Evolutionary conservation across 495 filamentous ascomycete genomes (phyloP), one percentile per base, ranked within the genome.

Genomic region (Acidiella bohemica): DNA sequence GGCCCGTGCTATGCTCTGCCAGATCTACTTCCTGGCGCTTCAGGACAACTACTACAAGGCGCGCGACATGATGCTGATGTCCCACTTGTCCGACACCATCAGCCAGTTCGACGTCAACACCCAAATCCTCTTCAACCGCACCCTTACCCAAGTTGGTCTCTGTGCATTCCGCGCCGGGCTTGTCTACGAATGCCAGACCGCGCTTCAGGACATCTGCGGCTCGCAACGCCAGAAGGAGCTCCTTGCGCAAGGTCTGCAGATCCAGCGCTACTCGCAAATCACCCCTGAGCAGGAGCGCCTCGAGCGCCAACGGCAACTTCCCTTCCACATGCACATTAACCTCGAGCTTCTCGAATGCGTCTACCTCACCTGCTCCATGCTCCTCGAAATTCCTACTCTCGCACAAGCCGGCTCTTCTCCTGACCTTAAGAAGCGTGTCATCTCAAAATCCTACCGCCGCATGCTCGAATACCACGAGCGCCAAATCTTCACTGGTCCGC

Each of bases 271-370:
- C 66, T 83, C 76, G 22, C 87, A 90, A 53, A 87, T 96, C 41
- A 84, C 84, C 13, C 92, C 90, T 4, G 90, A 99, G 66, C 92
- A 96, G 60, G 90, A 99, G 63, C 80, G 88, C 46, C 73, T 96
- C 18, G 90, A 99, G 62, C 77, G 86, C 48, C 90, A 96, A 60
- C 76, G 90, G 45, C 90, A 96, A 64, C 70, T 99, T 44, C 90
- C 90, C 30, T 99, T 99, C 75, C 90, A 99, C 67, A 93, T 95
- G 84, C 90, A 99, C 70, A 96, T 99, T 70, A 99, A 99, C 68
- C 72, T 99, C 16, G 90, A 99, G 54, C 74, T 99, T 21, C 75
- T 99, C 3, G 90, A 99, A 61, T 96, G 88, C 56, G 87, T 95
- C 44, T 99, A 99, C 63, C 78, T 99, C 32, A 95, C 90, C 41